Conservation (phyloP, 129 eudicot genomes). For the Kitagawia praeruptora region DNA sequence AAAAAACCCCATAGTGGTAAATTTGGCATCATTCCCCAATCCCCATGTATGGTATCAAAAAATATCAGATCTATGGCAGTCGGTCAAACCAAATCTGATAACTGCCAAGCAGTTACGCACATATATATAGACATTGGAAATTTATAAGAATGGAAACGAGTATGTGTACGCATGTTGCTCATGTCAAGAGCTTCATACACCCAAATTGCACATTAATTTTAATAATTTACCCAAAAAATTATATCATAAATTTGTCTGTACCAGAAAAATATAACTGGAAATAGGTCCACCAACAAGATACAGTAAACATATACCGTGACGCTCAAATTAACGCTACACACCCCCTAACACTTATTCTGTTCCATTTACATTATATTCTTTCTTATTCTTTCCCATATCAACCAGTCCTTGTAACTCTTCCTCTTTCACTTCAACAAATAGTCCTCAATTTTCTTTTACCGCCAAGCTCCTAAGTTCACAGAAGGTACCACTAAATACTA, state of each 20-base stretch:
- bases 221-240: too few relatives aligned
- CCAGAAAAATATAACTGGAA: background rate
- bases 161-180: background rate
- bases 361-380: background rate
- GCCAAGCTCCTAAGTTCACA: background rate
- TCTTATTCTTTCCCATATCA: background rate
- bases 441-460: background rate
- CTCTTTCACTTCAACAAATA: background rate
- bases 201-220: background rate
- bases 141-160: background rate
- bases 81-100: background rate
- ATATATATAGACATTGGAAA: background rate
- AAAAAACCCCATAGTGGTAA: background rate
- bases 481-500: background rate
- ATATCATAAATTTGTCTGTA: background rate
- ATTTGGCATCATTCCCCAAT: background rate
- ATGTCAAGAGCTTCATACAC: background rate
- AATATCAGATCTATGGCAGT: background rate
- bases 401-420: background rate
- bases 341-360: background rate
- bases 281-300: background rate
- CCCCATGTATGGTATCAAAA: background rate
- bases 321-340: background rate
- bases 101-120: background rate
- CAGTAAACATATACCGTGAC: background rate